Base-by-base conservation (phyloP, 2,329 filamentous ascomycete species). In the Paecilomyces dactylethromorphus region DNA sequence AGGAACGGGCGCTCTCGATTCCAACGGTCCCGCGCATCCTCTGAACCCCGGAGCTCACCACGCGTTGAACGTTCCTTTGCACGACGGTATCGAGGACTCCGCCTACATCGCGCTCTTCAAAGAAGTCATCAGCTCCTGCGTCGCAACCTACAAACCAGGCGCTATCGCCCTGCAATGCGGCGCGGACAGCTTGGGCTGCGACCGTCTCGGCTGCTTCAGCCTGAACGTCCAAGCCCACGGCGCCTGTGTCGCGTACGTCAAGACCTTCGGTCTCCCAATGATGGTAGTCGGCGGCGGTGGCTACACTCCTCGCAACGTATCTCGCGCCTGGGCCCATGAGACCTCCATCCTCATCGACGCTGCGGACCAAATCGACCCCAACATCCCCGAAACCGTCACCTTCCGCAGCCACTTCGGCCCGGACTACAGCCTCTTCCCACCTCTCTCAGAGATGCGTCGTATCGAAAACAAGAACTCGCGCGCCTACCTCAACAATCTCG, bases 161-260 rank as follows among this genome's bases (percentile, higher is more conserved):
- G 93, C 91, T 52, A 96, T 99, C 68, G 93, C 95, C 6, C 82
- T 99, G 1, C 94, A 99, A 75, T 97, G 94, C 71, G 94, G 94
- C 59, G 94, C 93, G 52, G 94, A 99, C 79, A 95, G 90, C 49
- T 83, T 99, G 0, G 93, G 92, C 45, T 93, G 94, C 62, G 94
- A 99, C 76, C 85, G 94, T 22, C 84, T 99, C 0, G 94, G 94
- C 54, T 89, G 92, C 63, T 99, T 99, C 82, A 99, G 97, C 71
- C 85, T 99, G 60, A 95, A 96, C 73, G 94, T 99, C 60, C 88
- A 91, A 71, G 93, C 92, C 13, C 94, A 99, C 76, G 93, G 92
- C 56, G 88, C 88, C 63, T 99, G 94, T 73, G 91, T 97, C 59
- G 86, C 88, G 55, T 97, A 89, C 68, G 91, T 92, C 74, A 97